Conservation (phyloP, 2,329 filamentous ascomycete genomes). For the Aureobasidium pullulans region DNA sequence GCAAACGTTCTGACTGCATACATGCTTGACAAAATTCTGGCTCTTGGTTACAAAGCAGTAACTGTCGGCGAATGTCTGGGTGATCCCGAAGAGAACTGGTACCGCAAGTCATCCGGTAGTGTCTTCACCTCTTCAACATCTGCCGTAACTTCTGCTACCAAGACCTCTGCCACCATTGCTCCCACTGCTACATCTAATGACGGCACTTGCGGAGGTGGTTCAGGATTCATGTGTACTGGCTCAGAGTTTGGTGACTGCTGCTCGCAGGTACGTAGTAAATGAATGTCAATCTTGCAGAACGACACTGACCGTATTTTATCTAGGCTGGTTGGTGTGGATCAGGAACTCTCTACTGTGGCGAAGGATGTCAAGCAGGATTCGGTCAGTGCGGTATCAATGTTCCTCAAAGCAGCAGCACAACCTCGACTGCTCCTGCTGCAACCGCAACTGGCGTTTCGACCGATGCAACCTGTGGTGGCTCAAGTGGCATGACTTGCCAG, state of each 20-base stretch:
- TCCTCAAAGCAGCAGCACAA: not conserved
- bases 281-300: not conserved
- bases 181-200: slow-evolving; percentile 5
- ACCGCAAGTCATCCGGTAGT: slow-evolving; percentile 31
- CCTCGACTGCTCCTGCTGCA: not conserved
- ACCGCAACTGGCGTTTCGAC: not conserved
- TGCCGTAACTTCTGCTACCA: slow-evolving; percentile 8
- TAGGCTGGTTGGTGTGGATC: slow-evolving; percentile 12
- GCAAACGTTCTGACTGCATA: slow-evolving; percentile 37
- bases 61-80: slow-evolving; percentile 42
- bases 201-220: not conserved
- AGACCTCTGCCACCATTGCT: slow-evolving; percentile 10
- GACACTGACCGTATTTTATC: not conserved
- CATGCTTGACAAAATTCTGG: slow-evolving; percentile 35
- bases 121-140: slow-evolving; percentile 6
- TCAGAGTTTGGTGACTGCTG: slow-evolving; percentile 14
- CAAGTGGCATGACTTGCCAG: slow-evolving; percentile 28
- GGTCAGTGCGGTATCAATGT: slow-evolving; percentile 19
- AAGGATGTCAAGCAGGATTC: slow-evolving; percentile 27
- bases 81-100: slow-evolving; percentile 41
- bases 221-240: slow-evolving; percentile 14
- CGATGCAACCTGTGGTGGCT: slow-evolving; percentile 29
- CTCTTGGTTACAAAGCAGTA: slow-evolving; percentile 37
- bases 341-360: slow-evolving; percentile 11
- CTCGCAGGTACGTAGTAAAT: not conserved